A percentile compares a stretch with the other conserved stretches of the same genome.
These are phyloP conservation scores for Hypoxylon sp. DNA, from an alignment of 2,329 filamentous ascomycete genomes.

Conservation along the genomic window DNA sequence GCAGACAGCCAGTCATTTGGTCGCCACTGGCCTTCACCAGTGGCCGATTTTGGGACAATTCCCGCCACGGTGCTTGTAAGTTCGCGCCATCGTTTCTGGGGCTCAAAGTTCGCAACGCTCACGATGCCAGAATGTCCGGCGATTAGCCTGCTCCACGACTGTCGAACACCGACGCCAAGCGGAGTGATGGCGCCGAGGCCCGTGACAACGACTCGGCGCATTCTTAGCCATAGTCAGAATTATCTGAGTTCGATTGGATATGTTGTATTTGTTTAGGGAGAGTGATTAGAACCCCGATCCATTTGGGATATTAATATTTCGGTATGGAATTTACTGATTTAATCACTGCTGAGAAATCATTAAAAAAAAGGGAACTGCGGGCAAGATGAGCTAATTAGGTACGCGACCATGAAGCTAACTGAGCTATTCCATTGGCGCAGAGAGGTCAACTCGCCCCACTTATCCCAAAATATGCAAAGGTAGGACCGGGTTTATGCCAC, in stretches of 20 bases:
- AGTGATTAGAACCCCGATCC: not conserved
- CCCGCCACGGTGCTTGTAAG: constrained; percentile 90
- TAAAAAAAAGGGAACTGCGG: constrained; percentile 3
- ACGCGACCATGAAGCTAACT: constrained; percentile 36
- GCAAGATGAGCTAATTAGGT: constrained; percentile 19
- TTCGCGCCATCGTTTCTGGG: constrained; percentile 72
- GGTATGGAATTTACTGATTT: constrained; percentile 1
- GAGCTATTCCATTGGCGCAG: constrained; percentile 7
- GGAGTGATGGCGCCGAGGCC: constrained; percentile 87
- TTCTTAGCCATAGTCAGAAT: constrained; percentile 61
- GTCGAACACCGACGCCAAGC: constrained; percentile 82
- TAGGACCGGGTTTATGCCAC: constrained; percentile 34
- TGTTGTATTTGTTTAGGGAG: not conserved
- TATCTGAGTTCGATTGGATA: constrained; percentile 14
- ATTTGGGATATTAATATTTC: constrained; percentile 4
- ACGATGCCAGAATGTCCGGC: constrained; percentile 85
- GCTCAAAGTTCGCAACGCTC: constrained; percentile 75
- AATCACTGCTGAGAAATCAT: constrained; percentile 10
- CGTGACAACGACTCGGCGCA: constrained; percentile 85
- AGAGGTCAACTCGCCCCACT: not conserved
- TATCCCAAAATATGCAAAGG: constrained; percentile 10
- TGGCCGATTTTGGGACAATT: constrained; percentile 75
- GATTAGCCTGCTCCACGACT: constrained; percentile 85
- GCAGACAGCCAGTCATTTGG: constrained; percentile 68
- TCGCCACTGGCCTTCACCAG: constrained; percentile 62